Base-by-base conservation (phyloP, 164 flowering plant genomes). In the Sedum album region DNA sequence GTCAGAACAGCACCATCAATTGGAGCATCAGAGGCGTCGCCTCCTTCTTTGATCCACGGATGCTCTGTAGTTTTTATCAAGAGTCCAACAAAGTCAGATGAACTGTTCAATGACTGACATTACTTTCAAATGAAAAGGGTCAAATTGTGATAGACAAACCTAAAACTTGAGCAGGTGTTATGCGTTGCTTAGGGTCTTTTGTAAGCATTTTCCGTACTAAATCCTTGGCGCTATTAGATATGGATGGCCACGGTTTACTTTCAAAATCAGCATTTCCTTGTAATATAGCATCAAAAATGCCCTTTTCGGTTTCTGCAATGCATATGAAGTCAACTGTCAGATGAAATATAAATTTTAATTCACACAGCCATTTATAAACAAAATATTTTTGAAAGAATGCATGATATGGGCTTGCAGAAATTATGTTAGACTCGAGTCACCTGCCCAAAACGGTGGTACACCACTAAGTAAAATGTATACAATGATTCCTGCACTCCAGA, bases 401-500 rank as follows among this genome's bases (percentile, higher is more conserved):
- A n/a, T n/a, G 42, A 39, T 10, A 44, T 44, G 48, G 48, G 15
- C 15, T 44, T 13, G 48, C 48, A 44, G 10, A 44, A 44, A 17
- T 13, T 1, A 23, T 9, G 28, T n/a, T 57, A 26, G 13, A 28
- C 62, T 17, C 10, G 41, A 48, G 70, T 64, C 81, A 92, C 96
- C 98, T 26, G 81, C 96, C 90, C 89, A 90, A 75, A 90, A 93
- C 36, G 98, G 98, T 71, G 97, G 96, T 26, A 73, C 80, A 33
- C 97, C 97, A 75, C 89, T 66, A 18, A 92, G 75, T 74, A 92
- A 91, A 74, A 92, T 84, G 76, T 92, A 92, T n/a, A 92, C 68
- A 36, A 92, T 92, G 75, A 92, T 84, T 44, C 97, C 97, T 51
- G 97, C 94, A 79, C 97, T 92, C 98, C 98, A 92, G 6, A 92